A percentile compares a stretch with the other conserved stretches of the same genome.
Evolutionary conservation across 441 rosid species (phyloP).

Genomic region (Adansonia rubrostipa): DNA sequence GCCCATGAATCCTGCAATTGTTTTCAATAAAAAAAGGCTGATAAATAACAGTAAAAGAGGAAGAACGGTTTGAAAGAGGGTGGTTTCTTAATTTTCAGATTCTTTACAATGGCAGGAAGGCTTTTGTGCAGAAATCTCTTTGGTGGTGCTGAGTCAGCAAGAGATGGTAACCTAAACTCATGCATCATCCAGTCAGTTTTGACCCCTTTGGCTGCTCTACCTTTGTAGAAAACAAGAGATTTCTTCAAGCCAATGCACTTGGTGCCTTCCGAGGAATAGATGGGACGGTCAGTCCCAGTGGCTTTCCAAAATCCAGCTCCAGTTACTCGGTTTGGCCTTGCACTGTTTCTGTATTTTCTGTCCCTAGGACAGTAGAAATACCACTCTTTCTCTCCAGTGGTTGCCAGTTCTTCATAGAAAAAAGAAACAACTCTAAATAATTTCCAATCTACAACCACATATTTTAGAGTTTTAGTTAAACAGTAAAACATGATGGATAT

Average conservation of each 20-base stretch:
- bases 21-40: not conserved
- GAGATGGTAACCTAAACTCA: constrained; percentile 88
- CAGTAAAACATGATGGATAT: not conserved
- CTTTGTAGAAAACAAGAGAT: constrained; percentile 82
- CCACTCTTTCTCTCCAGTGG: constrained; percentile 80
- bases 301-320: constrained; percentile 94
- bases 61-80: not conserved
- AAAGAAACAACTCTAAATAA: not conserved
- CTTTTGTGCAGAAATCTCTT: constrained; percentile 62
- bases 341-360: constrained; percentile 83
- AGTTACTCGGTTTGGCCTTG: constrained; percentile 80
- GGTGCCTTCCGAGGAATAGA: constrained; percentile 77
- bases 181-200: constrained; percentile 99
- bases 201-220: constrained; percentile 86
- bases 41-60: not conserved
- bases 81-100: not conserved
- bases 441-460: not conserved
- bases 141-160: constrained; percentile 49
- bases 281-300: constrained; percentile 85
- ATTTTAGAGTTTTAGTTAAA: not conserved
- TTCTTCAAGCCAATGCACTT: constrained; percentile 90
- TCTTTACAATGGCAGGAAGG: constrained; percentile 69
- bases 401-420: constrained; percentile 55
- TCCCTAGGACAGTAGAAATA: constrained; percentile 84
- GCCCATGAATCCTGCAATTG: constrained; percentile 85